Base-by-base conservation (phyloP, 805 yeast genomes). In the Sungouiozyma intestinalis region DNA sequence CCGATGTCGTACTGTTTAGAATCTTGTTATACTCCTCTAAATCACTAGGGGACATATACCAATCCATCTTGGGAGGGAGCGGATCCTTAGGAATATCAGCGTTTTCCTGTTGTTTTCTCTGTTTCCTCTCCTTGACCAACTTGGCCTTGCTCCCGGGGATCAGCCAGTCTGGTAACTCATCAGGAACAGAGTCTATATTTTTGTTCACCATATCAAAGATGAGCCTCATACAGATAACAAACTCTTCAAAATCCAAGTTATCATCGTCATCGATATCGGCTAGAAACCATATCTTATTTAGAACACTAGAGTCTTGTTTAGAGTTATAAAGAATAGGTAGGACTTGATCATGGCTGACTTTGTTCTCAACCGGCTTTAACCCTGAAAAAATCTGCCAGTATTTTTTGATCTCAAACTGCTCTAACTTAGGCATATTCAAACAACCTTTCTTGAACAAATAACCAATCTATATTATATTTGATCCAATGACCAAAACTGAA, bases 331-430 rank as follows among this genome's bases (percentile, higher is more conserved):
- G 74, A 39, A 92, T 92, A 2, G 86, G 79, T 24, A 83, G 74
- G 16, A 88, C 94, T 58, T 82, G 80, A 44, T 83, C 92, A 39
- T 95, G 96, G 17, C 81, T 72, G 29, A 92, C 72, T 57, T 82
- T 79, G 57, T 85, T 87, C 42, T 77, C 74, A 31, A 66, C 77
- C 0, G 99, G 98, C 48, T 77, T 76, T 54, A 92, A 74, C 13
- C 96, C 95, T 49, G 81, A 78, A 69, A 92, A 92, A 38, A 92
- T 88, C 64, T 92, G 95, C 98, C 98, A 92, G 71, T 87, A 92
- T 66, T 90, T 90, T 57, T 87, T 83, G 54, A 88, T 87, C 65
- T 92, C 98, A 83, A 95, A 87, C 53, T 87, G 92, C 62, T 86
- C 95, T 46, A 87, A 66, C 48, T 83, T 78, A 19, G 90, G 87